These are phyloP conservation scores for Colletotrichum tropicicola DNA, from an alignment of 2,329 filamentous ascomycete species.

Conservation along the genomic window DNA sequence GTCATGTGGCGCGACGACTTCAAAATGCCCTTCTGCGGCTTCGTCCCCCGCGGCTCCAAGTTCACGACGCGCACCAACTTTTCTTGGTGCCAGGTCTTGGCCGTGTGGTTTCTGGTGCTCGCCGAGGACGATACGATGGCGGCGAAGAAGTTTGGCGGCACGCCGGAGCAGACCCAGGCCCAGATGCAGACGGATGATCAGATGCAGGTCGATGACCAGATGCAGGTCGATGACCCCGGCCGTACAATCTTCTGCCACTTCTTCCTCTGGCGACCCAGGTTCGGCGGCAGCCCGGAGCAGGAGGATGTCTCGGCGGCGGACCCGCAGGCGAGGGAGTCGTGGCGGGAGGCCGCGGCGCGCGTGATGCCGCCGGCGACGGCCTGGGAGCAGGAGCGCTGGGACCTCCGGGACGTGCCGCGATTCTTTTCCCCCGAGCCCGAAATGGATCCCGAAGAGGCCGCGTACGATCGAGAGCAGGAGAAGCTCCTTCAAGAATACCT, in stretches of 20 bases:
- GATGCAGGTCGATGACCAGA: not conserved
- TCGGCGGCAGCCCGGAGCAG: constrained; percentile 10
- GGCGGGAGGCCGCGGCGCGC: constrained; percentile 14
- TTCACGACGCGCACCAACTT: too few relatives aligned
- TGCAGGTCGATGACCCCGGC: too few relatives aligned
- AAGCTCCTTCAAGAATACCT: not conserved
- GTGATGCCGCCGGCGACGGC: constrained; percentile 33
- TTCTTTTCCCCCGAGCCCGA: not conserved
- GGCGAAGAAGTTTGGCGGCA: too few relatives aligned
- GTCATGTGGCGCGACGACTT: too few relatives aligned
- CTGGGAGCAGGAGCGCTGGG: constrained; percentile 35
- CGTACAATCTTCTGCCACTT: constrained; percentile 29
- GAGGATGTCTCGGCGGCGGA: constrained; percentile 26
- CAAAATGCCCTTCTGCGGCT: too few relatives aligned
- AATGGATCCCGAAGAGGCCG: not conserved
- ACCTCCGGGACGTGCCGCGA: constrained; percentile 6
- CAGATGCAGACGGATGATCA: too few relatives aligned
- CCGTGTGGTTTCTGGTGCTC: too few relatives aligned
- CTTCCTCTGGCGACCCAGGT: constrained; percentile 6
- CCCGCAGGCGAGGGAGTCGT: constrained; percentile 30
- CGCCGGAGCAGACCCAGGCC: too few relatives aligned
- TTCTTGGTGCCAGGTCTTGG: too few relatives aligned
- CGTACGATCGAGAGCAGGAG: not conserved
- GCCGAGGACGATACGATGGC: too few relatives aligned
- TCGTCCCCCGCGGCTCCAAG: too few relatives aligned